A percentile compares a stretch with the other conserved stretches of the same genome.
Conservation (phyloP, 306 rosid species). For the Quercus dentata region DNA sequence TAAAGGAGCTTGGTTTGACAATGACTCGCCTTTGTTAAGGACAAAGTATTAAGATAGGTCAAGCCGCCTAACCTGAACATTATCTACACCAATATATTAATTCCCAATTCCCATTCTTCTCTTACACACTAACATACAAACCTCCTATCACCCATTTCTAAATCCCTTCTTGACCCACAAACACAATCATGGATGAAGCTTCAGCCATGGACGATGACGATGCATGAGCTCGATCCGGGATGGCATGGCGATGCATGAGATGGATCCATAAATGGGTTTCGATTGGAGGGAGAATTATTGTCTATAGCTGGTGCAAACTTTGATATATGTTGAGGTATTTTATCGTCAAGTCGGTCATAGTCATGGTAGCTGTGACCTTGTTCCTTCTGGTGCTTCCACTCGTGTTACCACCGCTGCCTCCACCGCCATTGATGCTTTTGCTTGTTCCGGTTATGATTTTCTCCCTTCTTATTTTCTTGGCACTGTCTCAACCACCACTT, state of each 20-base stretch:
- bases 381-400: slow-evolving; percentile 31
- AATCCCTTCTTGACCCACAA: not conserved
- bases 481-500: slow-evolving; percentile 3
- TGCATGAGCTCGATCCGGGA: not conserved
- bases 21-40: no score
- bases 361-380: slow-evolving; percentile 14
- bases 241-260: not conserved
- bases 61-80: not conserved
- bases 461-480: slow-evolving; percentile 24
- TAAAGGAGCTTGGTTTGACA: no score
- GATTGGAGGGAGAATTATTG: not conserved
- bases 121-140: not conserved
- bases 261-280: not conserved
- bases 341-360: slow-evolving; percentile 16
- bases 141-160: not conserved
- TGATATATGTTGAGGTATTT: slow-evolving; percentile 7
- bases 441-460: slow-evolving; percentile 22
- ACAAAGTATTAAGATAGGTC: not conserved
- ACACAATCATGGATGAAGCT: not conserved
- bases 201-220: not conserved
- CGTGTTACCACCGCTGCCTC: slow-evolving; percentile 36
- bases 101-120: not conserved
- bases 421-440: slow-evolving; percentile 35
- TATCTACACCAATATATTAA: not conserved
- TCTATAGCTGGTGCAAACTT: not conserved